Evolutionary conservation across 257 asterid genomes (phyloP).

Genomic region (Fraxinus cuspidata): DNA sequence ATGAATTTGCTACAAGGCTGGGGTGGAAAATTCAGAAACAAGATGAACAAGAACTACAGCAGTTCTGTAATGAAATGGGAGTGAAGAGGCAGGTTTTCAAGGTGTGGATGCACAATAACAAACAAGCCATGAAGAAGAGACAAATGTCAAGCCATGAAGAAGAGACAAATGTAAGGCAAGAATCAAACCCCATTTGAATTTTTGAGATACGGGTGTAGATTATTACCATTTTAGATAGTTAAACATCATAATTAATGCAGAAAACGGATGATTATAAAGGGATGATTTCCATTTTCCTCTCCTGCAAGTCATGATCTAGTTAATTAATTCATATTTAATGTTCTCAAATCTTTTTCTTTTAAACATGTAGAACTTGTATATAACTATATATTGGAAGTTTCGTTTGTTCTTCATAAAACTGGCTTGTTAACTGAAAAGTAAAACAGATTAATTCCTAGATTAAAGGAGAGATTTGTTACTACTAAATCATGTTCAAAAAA

Average conservation of each 20-base stretch:
- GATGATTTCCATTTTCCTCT: not conserved
- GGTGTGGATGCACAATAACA: conserved; percentile 89
- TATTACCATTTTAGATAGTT: not conserved
- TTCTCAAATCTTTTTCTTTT: not conserved
- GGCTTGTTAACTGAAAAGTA: not conserved
- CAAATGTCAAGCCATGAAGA: conserved; percentile 55
- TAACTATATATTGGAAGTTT: too few relatives aligned
- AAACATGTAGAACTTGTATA: not conserved
- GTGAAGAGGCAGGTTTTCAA: conserved; percentile 71
- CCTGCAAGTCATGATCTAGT: not conserved
- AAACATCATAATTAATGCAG: not conserved
- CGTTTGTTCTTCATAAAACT: not conserved
- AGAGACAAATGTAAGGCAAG: conserved; percentile 38
- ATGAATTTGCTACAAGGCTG: conserved; percentile 52
- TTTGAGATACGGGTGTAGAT: not conserved
- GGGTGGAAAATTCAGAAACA: conserved; percentile 72
- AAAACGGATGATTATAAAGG: not conserved
- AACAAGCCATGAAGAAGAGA: conserved; percentile 71
- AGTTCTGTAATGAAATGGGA: conserved; percentile 55
- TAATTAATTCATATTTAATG: not conserved
- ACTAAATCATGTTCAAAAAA: not conserved
- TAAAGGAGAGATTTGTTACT: not conserved
- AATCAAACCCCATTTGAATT: not conserved
- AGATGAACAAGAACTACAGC: conserved; percentile 56
- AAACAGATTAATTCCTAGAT: not conserved